Conservation (phyloP, 768 basidiomycete genomes). For the Austroboletus festivus region DNA sequence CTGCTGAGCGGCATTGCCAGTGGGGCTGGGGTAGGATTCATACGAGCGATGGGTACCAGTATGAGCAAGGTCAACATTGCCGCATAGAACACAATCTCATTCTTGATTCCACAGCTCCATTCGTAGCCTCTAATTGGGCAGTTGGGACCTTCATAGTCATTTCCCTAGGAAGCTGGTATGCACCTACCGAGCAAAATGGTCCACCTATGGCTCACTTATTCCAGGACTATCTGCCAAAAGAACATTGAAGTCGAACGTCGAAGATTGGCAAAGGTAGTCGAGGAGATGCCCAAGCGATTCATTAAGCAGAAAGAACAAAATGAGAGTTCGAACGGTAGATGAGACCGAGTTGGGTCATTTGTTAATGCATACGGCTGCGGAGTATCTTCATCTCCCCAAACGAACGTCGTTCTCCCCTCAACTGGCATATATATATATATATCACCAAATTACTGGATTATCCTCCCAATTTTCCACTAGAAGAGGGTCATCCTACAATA, state of each 20-base stretch:
- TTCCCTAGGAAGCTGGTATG: conserved; percentile 69
- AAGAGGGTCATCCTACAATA: conserved; percentile 53
- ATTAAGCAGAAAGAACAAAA: conserved; percentile 41
- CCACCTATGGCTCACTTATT: conserved; percentile 8
- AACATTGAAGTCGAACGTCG: conserved; percentile 52
- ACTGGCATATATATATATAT: conserved; percentile 16
- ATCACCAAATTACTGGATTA: conserved; percentile 50
- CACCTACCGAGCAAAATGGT: conserved; percentile 11
- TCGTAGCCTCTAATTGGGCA: conserved; percentile 77
- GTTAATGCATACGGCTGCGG: conserved; percentile 1
- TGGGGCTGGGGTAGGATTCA: conserved; percentile 71
- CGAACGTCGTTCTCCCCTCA: too few species aligned
- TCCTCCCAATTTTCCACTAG: conserved; percentile 79
- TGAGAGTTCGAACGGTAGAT: conserved; percentile 10
- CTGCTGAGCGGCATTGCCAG: conserved; percentile 77
- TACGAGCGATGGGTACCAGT: conserved; percentile 67
- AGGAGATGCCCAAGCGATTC: conserved; percentile 56
- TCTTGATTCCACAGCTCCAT: conserved; percentile 36
- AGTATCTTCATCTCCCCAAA: too few species aligned
- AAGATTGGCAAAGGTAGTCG: conserved; percentile 54
- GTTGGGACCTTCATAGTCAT: conserved; percentile 69
- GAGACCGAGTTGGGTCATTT: background rate
- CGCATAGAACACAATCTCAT: conserved; percentile 6
- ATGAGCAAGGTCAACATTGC: conserved; percentile 27
- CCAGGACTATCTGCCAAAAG: conserved; percentile 64